Evolutionary conservation across 2,329 filamentous ascomycete species (phyloP).

Genomic region (Cercospora nicotianae): DNA sequence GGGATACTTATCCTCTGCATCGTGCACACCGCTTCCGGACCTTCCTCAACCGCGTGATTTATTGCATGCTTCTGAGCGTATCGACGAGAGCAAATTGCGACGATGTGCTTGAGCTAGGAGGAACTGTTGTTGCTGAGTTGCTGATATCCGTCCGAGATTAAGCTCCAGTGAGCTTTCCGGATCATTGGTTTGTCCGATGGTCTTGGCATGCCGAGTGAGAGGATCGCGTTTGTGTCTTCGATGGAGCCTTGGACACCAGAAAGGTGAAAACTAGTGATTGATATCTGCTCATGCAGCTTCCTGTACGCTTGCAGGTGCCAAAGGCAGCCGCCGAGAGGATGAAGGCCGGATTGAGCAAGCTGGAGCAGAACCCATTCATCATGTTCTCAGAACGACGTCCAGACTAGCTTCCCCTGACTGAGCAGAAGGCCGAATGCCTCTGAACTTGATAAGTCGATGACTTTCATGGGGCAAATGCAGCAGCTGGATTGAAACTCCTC

Average conservation of each 20-base stretch:
- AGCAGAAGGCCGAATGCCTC: neutral
- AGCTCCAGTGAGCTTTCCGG: constrained; percentile 6
- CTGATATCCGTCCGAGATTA: constrained; percentile 13
- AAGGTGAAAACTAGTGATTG: neutral
- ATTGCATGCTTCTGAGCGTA: constrained; percentile 20
- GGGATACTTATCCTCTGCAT: constrained; percentile 18
- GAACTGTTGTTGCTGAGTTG: constrained; percentile 23
- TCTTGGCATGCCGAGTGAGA: constrained; percentile 3
- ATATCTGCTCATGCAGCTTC: neutral
- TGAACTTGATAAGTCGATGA: neutral
- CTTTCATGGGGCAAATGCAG: neutral
- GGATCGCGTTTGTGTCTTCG: neutral
- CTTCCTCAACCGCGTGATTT: constrained; percentile 22
- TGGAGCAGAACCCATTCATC: neutral
- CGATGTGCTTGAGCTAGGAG: constrained; percentile 25
- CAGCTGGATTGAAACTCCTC: neutral
- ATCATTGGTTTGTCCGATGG: constrained; percentile 12
- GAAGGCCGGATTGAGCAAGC: neutral
- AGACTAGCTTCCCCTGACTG: neutral
- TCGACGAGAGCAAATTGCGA: constrained; percentile 28
- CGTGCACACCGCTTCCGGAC: constrained; percentile 22
- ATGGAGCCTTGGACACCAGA: neutral
- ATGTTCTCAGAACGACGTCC: neutral
- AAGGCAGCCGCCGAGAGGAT: neutral
- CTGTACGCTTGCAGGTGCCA: neutral